Evolutionary conservation across 257 asterid genomes (phyloP), one percentile per base, ranked within the genome.

Genomic region (Schizonepeta tenuifolia): DNA sequence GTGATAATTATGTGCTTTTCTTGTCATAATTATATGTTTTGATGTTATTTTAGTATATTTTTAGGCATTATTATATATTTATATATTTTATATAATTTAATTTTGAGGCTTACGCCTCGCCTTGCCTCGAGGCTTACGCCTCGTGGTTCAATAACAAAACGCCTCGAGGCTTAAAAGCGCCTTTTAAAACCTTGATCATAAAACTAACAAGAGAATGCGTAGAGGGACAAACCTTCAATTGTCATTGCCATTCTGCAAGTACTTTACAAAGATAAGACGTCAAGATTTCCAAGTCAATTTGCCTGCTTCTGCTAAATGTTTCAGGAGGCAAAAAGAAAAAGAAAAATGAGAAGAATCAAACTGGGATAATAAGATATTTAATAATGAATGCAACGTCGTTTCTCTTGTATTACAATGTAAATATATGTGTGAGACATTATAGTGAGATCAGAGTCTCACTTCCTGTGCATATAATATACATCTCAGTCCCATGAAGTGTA

Each of bases 201-300:
- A 65, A 53, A 22, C 12, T 47, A 70, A 33, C 31, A 26, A 73
- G 33, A 40, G 51, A 54, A 31, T 44, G 73, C 54, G 24, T 43
- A 59, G 69, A 67, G 53, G 20, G 18, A 65, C 72, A n/a, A 63
- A 92, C 96, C 98, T 92, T 82, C 96, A 72, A 92, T 75, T 8
- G 96, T 88, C 98, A 92, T 92, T 36, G 96, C 90, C 96, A 92
- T 89, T 74, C 78, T 60, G 80, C 78, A 35, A 71, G 72, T 63
- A 71, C 49, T 72, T 63, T 51, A 51, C 61, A 56, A 69, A 43
- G 50, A 73, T 58, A 40, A 21, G 35, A 15, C 11, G 20, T 47
- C 57, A 20, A 31, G 65, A 53, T 9, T 14, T 69, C 49, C 72
- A 58, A 57, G 58, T 35, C 55, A 69, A 64, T 33, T 66, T 53